Conservation (phyloP, 164 flowering plant genomes). For the Warburgia ugandensis region DNA sequence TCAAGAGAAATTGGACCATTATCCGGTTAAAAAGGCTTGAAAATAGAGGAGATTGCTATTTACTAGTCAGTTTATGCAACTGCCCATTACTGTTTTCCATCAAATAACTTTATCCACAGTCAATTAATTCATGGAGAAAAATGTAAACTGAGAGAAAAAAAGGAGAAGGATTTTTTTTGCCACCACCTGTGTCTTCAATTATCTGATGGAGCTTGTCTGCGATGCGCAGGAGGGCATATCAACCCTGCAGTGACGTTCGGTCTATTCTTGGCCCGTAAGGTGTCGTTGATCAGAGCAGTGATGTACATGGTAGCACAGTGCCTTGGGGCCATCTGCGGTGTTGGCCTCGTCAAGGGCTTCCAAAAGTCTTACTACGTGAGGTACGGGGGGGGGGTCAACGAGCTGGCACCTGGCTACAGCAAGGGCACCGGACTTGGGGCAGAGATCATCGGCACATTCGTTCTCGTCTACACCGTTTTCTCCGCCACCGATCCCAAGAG, state of each 20-base stretch:
- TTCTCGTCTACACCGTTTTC: constrained; percentile 95
- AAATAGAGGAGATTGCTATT: too few species aligned
- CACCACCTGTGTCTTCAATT: too few species aligned
- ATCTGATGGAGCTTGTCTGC: too few species aligned
- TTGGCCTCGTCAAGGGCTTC: constrained; percentile 76
- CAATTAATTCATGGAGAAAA: too few species aligned
- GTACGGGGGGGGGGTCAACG: constrained; percentile 78
- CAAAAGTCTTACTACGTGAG: constrained; percentile 45
- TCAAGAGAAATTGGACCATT: too few species aligned
- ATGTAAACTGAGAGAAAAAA: too few species aligned
- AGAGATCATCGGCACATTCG: constrained; percentile 92
- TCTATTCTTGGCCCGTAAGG: constrained; percentile 74
- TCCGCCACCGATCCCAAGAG: constrained; percentile 96
- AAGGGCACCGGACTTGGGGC: constrained; percentile 70
- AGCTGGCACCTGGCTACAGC: constrained; percentile 50
- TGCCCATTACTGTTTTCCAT: too few species aligned
- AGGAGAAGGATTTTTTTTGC: too few species aligned
- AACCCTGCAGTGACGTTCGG: constrained; percentile 94
- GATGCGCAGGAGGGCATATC: constrained; percentile 87
- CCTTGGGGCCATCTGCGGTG: constrained; percentile 82
- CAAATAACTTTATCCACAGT: too few species aligned
- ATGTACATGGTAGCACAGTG: constrained; percentile 88
- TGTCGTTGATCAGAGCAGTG: constrained; percentile 62
- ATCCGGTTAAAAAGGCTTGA: too few species aligned
- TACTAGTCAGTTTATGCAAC: too few species aligned